phyloP scores from a whole-genome alignment of 768 basidiomycete species.

The Phylloporus rhodoxanthus region DNA sequence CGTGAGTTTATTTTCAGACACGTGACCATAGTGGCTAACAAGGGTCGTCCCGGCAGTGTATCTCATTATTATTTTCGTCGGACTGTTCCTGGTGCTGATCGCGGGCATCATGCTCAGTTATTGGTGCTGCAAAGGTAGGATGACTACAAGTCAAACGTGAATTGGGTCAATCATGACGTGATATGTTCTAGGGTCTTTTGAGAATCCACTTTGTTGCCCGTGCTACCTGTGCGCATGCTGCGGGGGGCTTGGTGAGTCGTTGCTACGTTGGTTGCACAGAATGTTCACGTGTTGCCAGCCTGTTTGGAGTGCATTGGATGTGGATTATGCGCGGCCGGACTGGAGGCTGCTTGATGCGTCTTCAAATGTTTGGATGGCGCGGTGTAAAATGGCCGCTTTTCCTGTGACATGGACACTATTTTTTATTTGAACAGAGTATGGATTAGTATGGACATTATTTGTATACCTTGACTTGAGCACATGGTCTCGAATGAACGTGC shows the following conservation, averaged over 20 bases:
- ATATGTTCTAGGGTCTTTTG: conserved; percentile 39
- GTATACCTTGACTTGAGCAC: background rate
- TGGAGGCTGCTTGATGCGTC: conserved; percentile 11
- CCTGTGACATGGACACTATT: background rate
- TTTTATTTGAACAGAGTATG: background rate
- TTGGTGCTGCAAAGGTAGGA: conserved; percentile 58
- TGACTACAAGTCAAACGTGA: background rate
- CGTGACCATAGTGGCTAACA: background rate
- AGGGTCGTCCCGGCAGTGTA: conserved; percentile 38
- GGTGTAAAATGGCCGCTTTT: background rate
- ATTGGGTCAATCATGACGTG: background rate
- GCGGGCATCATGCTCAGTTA: conserved; percentile 53
- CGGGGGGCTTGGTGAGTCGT: conserved; percentile 53
- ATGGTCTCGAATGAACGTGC: background rate
- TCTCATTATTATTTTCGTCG: conserved; percentile 61
- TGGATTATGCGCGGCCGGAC: conserved; percentile 56
- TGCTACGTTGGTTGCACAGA: background rate
- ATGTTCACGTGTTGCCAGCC: conserved; percentile 33
- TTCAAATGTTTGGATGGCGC: background rate
- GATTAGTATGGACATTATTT: background rate
- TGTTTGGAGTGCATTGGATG: conserved; percentile 69
- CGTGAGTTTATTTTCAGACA: conserved; percentile 27
- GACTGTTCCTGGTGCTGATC: conserved; percentile 49
- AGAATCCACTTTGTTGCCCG: conserved; percentile 63
- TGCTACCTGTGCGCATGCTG: conserved; percentile 72